phyloP scores from a whole-genome alignment of 768 basidiomycete species.

The Boletus rubroflammeus region DNA sequence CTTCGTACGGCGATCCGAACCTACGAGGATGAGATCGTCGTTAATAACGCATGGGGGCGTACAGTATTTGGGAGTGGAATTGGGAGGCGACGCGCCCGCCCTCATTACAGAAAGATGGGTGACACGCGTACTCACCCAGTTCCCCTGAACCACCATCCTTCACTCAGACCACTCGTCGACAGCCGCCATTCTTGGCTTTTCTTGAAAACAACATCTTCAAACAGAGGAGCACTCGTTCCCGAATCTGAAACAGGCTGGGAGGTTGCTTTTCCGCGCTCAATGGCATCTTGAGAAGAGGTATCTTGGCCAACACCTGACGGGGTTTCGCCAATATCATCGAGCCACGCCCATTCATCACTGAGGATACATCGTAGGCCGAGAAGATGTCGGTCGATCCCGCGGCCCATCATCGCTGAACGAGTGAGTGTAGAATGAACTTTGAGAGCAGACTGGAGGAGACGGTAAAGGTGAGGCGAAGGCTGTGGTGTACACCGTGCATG shows the following conservation, averaged over 20 bases:
- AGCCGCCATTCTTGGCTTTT: slow-evolving; percentile 82
- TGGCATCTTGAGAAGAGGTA: slow-evolving; percentile 7
- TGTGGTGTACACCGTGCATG: not conserved
- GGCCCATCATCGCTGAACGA: slow-evolving; percentile 73
- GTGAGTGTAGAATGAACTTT: slow-evolving; percentile 68
- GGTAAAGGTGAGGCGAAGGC: slow-evolving; percentile 32
- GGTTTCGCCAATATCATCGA: slow-evolving; percentile 12
- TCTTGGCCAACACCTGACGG: not conserved
- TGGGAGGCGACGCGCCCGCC: not conserved
- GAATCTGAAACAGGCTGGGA: not conserved
- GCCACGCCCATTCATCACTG: slow-evolving; percentile 30
- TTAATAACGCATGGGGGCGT: not conserved
- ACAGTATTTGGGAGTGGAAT: not conserved
- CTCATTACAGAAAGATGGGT: not conserved
- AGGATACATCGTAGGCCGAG: slow-evolving; percentile 75
- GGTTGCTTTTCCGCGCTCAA: not conserved
- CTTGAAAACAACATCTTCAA: slow-evolving; percentile 74
- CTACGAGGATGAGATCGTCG: slow-evolving; percentile 29
- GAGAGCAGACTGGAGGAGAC: slow-evolving; percentile 63
- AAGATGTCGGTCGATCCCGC: slow-evolving; percentile 89
- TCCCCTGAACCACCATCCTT: slow-evolving; percentile 81
- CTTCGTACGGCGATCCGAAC: slow-evolving; percentile 76
- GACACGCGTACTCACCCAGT: slow-evolving; percentile 56
- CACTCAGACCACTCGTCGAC: slow-evolving; percentile 86
- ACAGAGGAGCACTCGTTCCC: slow-evolving; percentile 38